phyloP scores from a whole-genome alignment of 768 basidiomycete species.

The Lentinula lateritia region DNA sequence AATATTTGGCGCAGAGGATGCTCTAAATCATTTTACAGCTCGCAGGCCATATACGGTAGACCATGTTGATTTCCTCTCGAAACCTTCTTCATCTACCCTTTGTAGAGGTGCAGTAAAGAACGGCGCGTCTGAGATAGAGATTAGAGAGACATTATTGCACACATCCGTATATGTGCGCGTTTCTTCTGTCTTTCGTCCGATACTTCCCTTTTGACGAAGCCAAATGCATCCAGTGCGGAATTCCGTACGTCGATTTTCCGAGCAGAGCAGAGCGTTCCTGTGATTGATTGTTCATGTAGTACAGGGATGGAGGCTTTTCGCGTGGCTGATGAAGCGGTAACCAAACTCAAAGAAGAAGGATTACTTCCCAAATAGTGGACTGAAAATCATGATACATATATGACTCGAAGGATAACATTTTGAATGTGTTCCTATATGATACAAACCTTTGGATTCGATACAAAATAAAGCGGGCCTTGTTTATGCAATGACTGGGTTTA shows the following conservation, averaged over 20 bases:
- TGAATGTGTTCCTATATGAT: not conserved
- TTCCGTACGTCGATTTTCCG: constrained; percentile 17
- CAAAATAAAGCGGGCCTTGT: not conserved
- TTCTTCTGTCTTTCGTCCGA: not conserved
- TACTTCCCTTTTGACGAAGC: not conserved
- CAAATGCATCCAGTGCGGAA: constrained; percentile 20
- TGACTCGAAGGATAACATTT: not conserved
- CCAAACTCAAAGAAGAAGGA: constrained; percentile 32
- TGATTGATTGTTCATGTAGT: not conserved
- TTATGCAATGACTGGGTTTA: constrained; percentile 6
- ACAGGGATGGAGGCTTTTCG: constrained; percentile 38
- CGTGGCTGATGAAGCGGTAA: constrained; percentile 31
- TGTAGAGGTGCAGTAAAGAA: constrained; percentile 37
- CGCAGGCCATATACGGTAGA: constrained; percentile 29
- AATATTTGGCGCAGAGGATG: not conserved
- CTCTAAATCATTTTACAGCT: constrained; percentile 18
- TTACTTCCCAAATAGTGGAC: constrained; percentile 12
- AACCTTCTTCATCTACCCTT: not conserved
- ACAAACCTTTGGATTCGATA: not conserved
- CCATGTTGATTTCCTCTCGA: not conserved
- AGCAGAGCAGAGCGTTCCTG: not conserved
- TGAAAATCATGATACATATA: not conserved
- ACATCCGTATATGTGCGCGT: constrained; percentile 27
- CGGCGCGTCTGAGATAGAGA: constrained; percentile 37
- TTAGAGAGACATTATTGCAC: constrained; percentile 38